Percentiles rank a stretch among this genome's conserved stretches.
phyloP scores from a whole-genome alignment of 306 rosid species.

The Cicer chorassanicum region DNA sequence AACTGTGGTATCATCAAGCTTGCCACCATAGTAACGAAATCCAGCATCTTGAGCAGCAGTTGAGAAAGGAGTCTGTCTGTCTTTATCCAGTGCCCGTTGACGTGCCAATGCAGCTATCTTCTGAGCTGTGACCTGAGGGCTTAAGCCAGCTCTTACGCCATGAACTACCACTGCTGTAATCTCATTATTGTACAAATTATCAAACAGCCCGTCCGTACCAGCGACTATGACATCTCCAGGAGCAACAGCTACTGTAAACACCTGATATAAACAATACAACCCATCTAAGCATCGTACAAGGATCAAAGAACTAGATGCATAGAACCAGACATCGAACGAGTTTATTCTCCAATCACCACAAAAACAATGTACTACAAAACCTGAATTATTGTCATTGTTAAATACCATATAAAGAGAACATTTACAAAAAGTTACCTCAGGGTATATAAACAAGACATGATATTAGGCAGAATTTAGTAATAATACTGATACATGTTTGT shows the following conservation, averaged over 20 bases:
- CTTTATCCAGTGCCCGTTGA: constrained; percentile 83
- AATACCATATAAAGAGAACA: constrained; percentile 14
- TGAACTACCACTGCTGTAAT: constrained; percentile 93
- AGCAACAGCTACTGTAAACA: constrained; percentile 82
- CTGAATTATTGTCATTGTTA: constrained; percentile 10
- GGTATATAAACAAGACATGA: constrained; percentile 15
- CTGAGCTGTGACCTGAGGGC: constrained; percentile 93
- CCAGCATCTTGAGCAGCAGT: constrained; percentile 99
- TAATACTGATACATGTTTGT: neutral
- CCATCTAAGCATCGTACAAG: constrained; percentile 32
- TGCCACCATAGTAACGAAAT: constrained; percentile 87
- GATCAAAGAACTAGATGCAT: constrained; percentile 17
- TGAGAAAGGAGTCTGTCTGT: constrained; percentile 94
- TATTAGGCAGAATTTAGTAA: constrained; percentile 21
- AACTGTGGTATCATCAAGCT: constrained; percentile 93
- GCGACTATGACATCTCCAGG: constrained; percentile 85
- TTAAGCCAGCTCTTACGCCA: constrained; percentile 74
- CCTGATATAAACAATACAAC: constrained; percentile 60
- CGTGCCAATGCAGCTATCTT: constrained; percentile 98
- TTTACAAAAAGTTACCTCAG: neutral
- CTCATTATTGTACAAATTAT: constrained; percentile 89
- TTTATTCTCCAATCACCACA: neutral
- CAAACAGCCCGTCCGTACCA: constrained; percentile 94
- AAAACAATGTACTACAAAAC: neutral
- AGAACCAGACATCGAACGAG: constrained; percentile 6